These are phyloP conservation scores for Cyberlindnera euphorbiiphila DNA, from an alignment of 805 yeast genomes.

Conservation along the genomic window DNA sequence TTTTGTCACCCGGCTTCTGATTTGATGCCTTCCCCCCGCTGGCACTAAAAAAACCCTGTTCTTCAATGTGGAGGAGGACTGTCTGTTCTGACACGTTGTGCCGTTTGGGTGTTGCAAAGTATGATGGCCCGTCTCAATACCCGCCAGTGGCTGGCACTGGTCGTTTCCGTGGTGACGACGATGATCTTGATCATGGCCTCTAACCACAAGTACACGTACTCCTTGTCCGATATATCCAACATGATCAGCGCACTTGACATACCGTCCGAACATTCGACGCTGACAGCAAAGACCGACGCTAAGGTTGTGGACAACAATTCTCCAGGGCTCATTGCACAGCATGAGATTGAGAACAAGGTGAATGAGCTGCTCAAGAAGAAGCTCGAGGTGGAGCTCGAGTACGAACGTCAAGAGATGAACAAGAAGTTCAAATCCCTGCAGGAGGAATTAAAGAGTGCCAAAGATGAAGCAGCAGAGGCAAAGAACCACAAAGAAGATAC, in stretches of 20 bases:
- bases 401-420: slow-evolving; percentile 13
- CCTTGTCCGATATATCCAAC: slow-evolving; percentile 9
- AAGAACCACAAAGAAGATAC: slow-evolving; percentile 1
- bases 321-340: slow-evolving; percentile 17
- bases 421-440: too few species aligned
- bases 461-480: not conserved
- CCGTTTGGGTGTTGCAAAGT: too few species aligned
- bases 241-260: slow-evolving; percentile 14
- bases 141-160: slow-evolving; percentile 11
- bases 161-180: slow-evolving; percentile 6
- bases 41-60: too few species aligned
- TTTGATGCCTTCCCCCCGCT: too few species aligned
- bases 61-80: too few species aligned
- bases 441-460: too few species aligned
- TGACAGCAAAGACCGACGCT: slow-evolving; percentile 3
- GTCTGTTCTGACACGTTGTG: too few species aligned
- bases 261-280: slow-evolving; percentile 1
- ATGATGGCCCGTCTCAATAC: slow-evolving; percentile 10
- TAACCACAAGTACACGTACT: slow-evolving; percentile 7
- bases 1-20: too few species aligned
- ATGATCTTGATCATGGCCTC: slow-evolving; percentile 4
- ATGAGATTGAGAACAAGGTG: slow-evolving; percentile 18
- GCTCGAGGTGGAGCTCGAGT: slow-evolving; percentile 13
- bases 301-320: slow-evolving; percentile 14
- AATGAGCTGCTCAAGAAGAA: slow-evolving; percentile 20